Conservation (phyloP, 306 rosid genomes). For the Erythrophleum fordii region DNA sequence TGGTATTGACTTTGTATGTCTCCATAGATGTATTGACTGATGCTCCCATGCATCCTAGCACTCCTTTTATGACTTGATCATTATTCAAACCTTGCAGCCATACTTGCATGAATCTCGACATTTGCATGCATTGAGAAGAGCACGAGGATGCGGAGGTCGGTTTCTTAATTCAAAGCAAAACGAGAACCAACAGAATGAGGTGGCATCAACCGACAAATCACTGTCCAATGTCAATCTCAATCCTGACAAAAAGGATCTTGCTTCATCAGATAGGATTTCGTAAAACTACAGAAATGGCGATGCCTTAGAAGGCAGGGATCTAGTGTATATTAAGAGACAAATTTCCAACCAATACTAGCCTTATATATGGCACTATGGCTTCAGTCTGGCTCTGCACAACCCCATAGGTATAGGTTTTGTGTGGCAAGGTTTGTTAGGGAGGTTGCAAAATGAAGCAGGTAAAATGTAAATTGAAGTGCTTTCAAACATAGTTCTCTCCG, state of each 20-base stretch:
- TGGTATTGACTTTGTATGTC: constrained; percentile 15
- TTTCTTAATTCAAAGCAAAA: constrained; percentile 83
- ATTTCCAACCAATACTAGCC: constrained; percentile 37
- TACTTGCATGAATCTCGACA: constrained; percentile 95
- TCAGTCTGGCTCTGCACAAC: constrained; percentile 53
- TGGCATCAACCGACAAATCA: constrained; percentile 55
- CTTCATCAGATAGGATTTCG: constrained; percentile 64
- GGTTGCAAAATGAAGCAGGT: constrained; percentile 53
- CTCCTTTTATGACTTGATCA: constrained; percentile 3
- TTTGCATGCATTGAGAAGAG: constrained; percentile 83
- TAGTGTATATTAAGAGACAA: constrained; percentile 30
- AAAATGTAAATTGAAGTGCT: constrained; percentile 46
- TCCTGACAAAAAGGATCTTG: constrained; percentile 63
- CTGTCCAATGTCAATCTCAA: constrained; percentile 66
- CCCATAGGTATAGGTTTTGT: constrained; percentile 62
- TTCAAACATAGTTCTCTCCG: constrained; percentile 28
- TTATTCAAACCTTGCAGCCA: constrained; percentile 67
- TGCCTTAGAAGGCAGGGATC: constrained; percentile 2
- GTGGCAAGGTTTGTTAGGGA: constrained; percentile 64
- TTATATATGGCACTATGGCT: constrained; percentile 43
- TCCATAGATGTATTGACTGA: constrained; percentile 19
- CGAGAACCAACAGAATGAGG: constrained; percentile 62
- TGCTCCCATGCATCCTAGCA: constrained; percentile 17
- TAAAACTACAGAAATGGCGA: constrained; percentile 36
- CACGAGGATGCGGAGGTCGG: constrained; percentile 94